Percentiles rank a stretch among this genome's conserved stretches.
These are phyloP conservation scores for Coemansia aciculifera DNA, from an alignment of 192 early-diverging fungal genomes.

Conservation along the genomic window DNA sequence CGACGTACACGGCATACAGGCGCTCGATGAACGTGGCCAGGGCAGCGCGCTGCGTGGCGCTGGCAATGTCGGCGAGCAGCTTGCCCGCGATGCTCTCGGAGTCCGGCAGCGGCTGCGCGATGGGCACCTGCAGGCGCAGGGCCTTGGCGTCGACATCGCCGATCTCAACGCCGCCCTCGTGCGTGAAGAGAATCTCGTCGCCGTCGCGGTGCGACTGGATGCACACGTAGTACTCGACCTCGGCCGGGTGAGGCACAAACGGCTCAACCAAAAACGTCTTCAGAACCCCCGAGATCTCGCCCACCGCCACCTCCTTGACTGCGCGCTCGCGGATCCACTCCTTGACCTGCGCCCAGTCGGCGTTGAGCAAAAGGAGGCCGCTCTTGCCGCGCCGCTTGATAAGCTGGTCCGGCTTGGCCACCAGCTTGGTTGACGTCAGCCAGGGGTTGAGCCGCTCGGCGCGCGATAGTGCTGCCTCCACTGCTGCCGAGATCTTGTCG, in stretches of 20 bases:
- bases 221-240: constrained; percentile 96
- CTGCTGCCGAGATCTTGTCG: constrained; percentile 63
- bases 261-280: constrained; percentile 96
- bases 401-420: constrained; percentile 97
- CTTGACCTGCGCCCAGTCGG: constrained; percentile 83
- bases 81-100: constrained; percentile 62
- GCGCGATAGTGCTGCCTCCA: constrained; percentile 64
- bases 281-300: constrained; percentile 77
- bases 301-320: constrained; percentile 83
- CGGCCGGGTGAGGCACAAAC: constrained; percentile 86
- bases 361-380: constrained; percentile 89
- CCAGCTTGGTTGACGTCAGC: constrained; percentile 76
- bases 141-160: constrained; percentile 99
- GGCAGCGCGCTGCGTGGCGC: constrained; percentile 62
- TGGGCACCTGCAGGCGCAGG: constrained; percentile 77
- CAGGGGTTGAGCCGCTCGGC: constrained; percentile 83
- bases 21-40: constrained; percentile 90
- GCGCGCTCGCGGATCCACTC: constrained; percentile 89
- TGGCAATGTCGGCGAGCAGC: constrained; percentile 72
- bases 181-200: constrained; percentile 95
- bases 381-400: constrained; percentile 98
- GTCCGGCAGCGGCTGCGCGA: constrained; percentile 74
- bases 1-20: constrained; percentile 93
- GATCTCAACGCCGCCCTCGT: constrained; percentile 97
- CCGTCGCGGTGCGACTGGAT: constrained; percentile 96